A percentile compares a stretch with the other conserved stretches of the same genome.
These are phyloP conservation scores for Rhodotorula graminis DNA, from an alignment of 768 basidiomycete genomes.

Conservation along the genomic window DNA sequence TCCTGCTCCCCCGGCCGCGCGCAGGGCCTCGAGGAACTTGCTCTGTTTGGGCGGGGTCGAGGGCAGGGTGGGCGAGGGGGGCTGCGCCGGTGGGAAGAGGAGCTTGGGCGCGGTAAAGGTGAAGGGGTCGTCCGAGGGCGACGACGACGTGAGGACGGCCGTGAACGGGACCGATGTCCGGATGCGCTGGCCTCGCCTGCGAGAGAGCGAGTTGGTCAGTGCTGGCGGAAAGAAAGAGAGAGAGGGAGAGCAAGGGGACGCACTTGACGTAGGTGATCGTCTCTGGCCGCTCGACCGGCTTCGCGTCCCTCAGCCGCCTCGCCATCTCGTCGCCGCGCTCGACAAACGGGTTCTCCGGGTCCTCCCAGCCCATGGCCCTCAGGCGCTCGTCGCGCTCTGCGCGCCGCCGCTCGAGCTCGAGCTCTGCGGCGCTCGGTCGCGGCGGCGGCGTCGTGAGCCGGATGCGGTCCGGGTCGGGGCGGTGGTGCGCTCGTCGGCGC, in stretches of 20 bases:
- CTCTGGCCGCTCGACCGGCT: constrained; percentile 22
- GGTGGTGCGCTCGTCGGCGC: constrained; percentile 1
- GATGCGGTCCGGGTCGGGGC: constrained; percentile 32
- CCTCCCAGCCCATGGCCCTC: constrained; percentile 27
- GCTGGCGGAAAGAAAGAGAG: too few relatives aligned
- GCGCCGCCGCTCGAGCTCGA: not conserved
- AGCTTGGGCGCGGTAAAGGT: constrained; percentile 30
- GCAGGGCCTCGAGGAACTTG: constrained; percentile 35
- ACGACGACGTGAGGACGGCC: constrained; percentile 25
- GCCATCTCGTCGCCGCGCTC: constrained; percentile 24
- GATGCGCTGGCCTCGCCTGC: constrained; percentile 34
- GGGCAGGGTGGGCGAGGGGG: constrained; percentile 13
- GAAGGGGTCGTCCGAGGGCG: constrained; percentile 31
- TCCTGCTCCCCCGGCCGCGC: not conserved
- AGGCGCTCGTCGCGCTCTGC: not conserved
- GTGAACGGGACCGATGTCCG: constrained; percentile 31
- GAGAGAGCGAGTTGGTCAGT: not conserved
- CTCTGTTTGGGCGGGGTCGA: constrained; percentile 13
- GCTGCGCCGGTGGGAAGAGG: constrained; percentile 25
- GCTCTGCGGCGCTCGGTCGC: not conserved
- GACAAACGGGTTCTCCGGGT: constrained; percentile 34
- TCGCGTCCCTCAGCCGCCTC: not conserved
- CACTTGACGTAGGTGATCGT: constrained; percentile 36
- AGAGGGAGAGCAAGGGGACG: not conserved
- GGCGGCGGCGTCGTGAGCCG: constrained; percentile 21